Percentiles rank a stretch among this genome's conserved stretches.
These are phyloP conservation scores for Cladochytrium replicatum DNA, from an alignment of 192 early-diverging fungal species.

Conservation along the genomic window DNA sequence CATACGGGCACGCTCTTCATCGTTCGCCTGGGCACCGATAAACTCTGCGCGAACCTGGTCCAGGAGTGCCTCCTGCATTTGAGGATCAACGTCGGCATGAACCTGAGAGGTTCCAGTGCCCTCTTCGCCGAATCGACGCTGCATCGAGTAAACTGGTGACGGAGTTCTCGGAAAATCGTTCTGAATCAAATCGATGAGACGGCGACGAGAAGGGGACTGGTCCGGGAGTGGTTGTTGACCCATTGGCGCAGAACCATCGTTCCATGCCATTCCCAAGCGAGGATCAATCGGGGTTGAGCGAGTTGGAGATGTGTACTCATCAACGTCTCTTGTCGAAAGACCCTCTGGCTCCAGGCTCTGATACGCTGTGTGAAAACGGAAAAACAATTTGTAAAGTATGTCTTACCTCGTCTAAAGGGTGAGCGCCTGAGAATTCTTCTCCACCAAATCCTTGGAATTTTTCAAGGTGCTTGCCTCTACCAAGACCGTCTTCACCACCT, in stretches of 20 bases:
- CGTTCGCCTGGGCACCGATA: constrained; percentile 23
- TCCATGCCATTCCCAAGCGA: not conserved
- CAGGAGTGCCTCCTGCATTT: constrained; percentile 17
- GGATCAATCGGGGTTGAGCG: constrained; percentile 3
- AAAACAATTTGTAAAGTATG: too few relatives aligned
- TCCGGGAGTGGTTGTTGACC: constrained; percentile 1
- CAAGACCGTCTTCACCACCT: constrained; percentile 2
- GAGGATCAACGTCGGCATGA: constrained; percentile 7
- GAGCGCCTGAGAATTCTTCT: constrained; percentile 15
- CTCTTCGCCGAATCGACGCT: constrained; percentile 10
- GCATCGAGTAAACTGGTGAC: constrained; percentile 22
- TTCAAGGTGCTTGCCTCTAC: constrained; percentile 10
- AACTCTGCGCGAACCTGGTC: constrained; percentile 24
- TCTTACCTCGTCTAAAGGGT: constrained; percentile 25
- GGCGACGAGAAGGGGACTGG: constrained; percentile 23
- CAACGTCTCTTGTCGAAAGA: constrained; percentile 11
- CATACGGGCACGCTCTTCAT: constrained; percentile 46
- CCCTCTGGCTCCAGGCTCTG: constrained; percentile 22
- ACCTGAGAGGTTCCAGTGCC: constrained; percentile 3
- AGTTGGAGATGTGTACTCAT: not conserved
- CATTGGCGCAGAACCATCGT: not conserved
- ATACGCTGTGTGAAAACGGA: too few relatives aligned
- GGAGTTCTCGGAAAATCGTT: constrained; percentile 29
- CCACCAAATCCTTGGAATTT: not conserved
- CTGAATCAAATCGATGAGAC: constrained; percentile 29